Conservation (phyloP, 2,329 filamentous ascomycete genomes). For the Hymenotorrendiella dingleyae region DNA sequence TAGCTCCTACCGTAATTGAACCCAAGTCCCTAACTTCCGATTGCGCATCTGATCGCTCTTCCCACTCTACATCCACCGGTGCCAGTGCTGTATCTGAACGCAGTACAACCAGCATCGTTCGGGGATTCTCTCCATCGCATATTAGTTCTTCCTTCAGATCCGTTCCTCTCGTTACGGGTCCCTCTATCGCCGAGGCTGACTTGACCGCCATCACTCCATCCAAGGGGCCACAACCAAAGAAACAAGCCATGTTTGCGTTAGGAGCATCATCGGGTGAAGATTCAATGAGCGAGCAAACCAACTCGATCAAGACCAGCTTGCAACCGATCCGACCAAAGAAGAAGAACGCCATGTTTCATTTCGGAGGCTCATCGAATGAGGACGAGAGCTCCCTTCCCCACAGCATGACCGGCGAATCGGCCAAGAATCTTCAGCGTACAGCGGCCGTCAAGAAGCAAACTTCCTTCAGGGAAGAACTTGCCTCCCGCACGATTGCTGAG, state of each 20-base stretch:
- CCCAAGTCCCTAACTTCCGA: slow-evolving; percentile 22
- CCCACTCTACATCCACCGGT: slow-evolving; percentile 37
- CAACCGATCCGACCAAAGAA: slow-evolving; percentile 34
- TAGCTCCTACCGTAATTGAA: slow-evolving; percentile 44
- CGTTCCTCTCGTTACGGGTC: slow-evolving; percentile 28
- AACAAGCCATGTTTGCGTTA: slow-evolving; percentile 47
- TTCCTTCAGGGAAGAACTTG: slow-evolving; percentile 74
- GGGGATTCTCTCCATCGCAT: slow-evolving; percentile 77
- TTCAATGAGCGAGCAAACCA: slow-evolving; percentile 29
- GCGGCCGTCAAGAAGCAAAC: slow-evolving; percentile 63
- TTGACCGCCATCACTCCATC: slow-evolving; percentile 42
- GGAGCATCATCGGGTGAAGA: slow-evolving; percentile 34
- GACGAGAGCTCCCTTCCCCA: slow-evolving; percentile 67
- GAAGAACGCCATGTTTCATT: slow-evolving; percentile 59
- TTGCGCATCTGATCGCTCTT: slow-evolving; percentile 22
- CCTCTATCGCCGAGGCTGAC: slow-evolving; percentile 44
- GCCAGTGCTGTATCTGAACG: slow-evolving; percentile 29
- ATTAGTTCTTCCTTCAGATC: slow-evolving; percentile 63
- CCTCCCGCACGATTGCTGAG: slow-evolving; percentile 58
- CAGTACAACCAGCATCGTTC: slow-evolving; percentile 60
- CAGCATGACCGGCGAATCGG: slow-evolving; percentile 44
- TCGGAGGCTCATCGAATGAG: slow-evolving; percentile 78
- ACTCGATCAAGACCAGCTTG: slow-evolving; percentile 22
- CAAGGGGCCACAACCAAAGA: slow-evolving; percentile 55
- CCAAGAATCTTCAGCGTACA: slow-evolving; percentile 44